phyloP scores from a whole-genome alignment of 2,329 filamentous ascomycete species.

The Beauveria pseudobassiana region DNA sequence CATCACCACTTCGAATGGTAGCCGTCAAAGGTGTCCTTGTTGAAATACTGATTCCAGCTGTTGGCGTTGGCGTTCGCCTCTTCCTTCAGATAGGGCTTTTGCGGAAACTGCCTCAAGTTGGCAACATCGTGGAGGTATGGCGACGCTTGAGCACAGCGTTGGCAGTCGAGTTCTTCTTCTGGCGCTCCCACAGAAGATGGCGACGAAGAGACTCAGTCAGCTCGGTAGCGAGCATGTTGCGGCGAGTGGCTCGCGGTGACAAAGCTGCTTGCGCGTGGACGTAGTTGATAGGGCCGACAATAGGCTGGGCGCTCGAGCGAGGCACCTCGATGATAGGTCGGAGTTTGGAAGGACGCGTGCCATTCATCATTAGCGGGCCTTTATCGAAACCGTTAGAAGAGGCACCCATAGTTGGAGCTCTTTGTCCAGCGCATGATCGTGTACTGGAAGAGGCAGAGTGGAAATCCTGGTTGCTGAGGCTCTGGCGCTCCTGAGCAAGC shows the following conservation, averaged over 20 bases:
- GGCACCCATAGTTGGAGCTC: constrained; percentile 35
- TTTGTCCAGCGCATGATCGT: constrained; percentile 46
- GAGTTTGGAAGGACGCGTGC: constrained; percentile 39
- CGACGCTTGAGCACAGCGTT: too few species aligned
- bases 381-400: constrained; percentile 54
- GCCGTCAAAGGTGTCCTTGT: too few species aligned
- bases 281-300: constrained; percentile 62
- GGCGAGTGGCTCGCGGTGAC: constrained; percentile 82
- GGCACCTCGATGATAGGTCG: constrained; percentile 56
- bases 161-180: too few species aligned
- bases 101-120: too few species aligned
- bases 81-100: too few species aligned
- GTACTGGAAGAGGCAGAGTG: constrained; percentile 62
- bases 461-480: constrained; percentile 58
- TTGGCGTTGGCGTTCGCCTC: too few species aligned
- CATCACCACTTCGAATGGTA: too few species aligned
- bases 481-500: constrained; percentile 69
- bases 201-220: constrained; percentile 86
- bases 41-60: too few species aligned
- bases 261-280: constrained; percentile 62
- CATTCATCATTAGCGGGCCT: constrained; percentile 57
- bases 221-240: constrained; percentile 94
- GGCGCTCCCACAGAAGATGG: constrained; percentile 88
- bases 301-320: constrained; percentile 66
- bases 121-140: too few species aligned